These are phyloP conservation scores for Oryza nivara DNA, from an alignment of 176 grass and related monocot species.

Conservation along the genomic window DNA sequence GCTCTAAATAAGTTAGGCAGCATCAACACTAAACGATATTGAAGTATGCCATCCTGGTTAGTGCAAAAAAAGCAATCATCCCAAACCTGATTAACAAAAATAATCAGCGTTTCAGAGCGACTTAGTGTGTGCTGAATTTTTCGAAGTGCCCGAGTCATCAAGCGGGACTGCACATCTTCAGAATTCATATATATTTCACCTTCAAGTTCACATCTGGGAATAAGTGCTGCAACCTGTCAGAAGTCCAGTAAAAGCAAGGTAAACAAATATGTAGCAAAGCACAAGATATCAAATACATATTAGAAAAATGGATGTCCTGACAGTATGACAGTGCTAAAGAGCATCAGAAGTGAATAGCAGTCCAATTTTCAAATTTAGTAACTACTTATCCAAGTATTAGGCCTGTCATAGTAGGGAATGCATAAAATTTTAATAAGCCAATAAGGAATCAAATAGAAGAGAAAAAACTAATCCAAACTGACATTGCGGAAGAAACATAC, in stretches of 20 bases:
- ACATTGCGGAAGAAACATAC: slow-evolving; percentile 53
- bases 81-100: slow-evolving; percentile 94
- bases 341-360: neutral
- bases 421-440: neutral
- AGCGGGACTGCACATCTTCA: slow-evolving; percentile 66
- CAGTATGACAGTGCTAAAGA: neutral
- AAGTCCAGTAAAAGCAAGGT: slow-evolving; percentile 39
- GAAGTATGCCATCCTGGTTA: neutral
- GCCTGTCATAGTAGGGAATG: slow-evolving; percentile 5
- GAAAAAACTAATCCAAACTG: neutral
- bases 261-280: slow-evolving; percentile 29
- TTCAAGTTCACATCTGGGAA: slow-evolving; percentile 80
- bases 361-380: neutral
- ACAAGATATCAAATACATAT: neutral
- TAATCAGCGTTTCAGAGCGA: slow-evolving; percentile 72
- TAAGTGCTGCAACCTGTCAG: slow-evolving; percentile 86
- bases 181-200: slow-evolving; percentile 57
- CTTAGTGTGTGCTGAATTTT: slow-evolving; percentile 88
- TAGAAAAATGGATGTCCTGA: slow-evolving; percentile 34
- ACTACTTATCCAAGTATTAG: neutral
- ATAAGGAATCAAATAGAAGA: slow-evolving; percentile 25
- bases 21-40: neutral
- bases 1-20: slow-evolving; percentile 1
- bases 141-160: slow-evolving; percentile 89
- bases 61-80: slow-evolving; percentile 15